Conservation (phyloP, 176 grass and related monocot species). For the Lolium perenne region DNA sequence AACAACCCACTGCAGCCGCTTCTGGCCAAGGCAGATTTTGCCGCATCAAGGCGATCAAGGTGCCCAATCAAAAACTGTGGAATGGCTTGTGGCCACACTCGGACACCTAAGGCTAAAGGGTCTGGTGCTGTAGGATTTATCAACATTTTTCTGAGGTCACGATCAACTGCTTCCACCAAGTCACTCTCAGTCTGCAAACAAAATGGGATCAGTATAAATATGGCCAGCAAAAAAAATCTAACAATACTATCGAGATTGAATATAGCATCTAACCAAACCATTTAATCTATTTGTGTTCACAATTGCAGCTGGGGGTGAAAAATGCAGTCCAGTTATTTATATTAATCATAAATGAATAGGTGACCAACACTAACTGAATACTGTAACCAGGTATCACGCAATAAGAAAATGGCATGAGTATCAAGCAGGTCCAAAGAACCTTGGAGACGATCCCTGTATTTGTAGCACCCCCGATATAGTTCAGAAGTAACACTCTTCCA, state of each 20-base stretch:
- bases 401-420: not conserved
- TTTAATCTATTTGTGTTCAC: not conserved
- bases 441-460: slow-evolving; percentile 90
- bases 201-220: slow-evolving; percentile 17
- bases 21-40: slow-evolving; percentile 56
- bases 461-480: slow-evolving; percentile 91
- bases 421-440: slow-evolving; percentile 49
- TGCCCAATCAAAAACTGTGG: slow-evolving; percentile 91
- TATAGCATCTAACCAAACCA: slow-evolving; percentile 5
- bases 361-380: slow-evolving; percentile 1
- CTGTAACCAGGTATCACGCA: not conserved
- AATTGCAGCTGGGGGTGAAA: not conserved
- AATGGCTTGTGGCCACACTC: slow-evolving; percentile 92
- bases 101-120: slow-evolving; percentile 69
- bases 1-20: slow-evolving; percentile 64
- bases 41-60: slow-evolving; percentile 75
- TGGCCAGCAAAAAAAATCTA: not conserved
- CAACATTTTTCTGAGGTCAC: slow-evolving; percentile 87
- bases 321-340: not conserved
- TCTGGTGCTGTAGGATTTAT: slow-evolving; percentile 73
- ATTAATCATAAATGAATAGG: not conserved
- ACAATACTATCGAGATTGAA: not conserved
- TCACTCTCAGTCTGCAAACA: slow-evolving; percentile 69
- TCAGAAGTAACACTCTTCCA: slow-evolving; percentile 89
- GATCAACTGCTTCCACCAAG: slow-evolving; percentile 84